These are phyloP conservation scores for Kluyveromyces marxianus DNA, from an alignment of 1,139 yeast species.

Conservation along the genomic window DNA sequence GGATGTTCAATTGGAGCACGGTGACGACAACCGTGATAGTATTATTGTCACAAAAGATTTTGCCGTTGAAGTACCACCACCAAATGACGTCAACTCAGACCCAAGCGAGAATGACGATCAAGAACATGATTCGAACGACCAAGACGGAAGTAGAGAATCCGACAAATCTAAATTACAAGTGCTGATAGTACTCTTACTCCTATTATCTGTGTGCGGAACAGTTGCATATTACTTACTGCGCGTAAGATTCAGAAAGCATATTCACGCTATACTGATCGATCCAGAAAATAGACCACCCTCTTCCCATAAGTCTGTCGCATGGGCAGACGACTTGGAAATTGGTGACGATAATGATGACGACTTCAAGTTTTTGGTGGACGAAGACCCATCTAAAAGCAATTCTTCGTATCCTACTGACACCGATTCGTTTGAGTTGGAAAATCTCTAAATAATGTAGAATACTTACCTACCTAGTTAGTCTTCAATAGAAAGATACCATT, in stretches of 20 bases:
- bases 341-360: constrained; percentile 26
- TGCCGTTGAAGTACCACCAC: constrained; percentile 1
- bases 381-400: constrained; percentile 11
- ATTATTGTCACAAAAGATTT: constrained; percentile 2
- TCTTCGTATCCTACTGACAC: constrained; percentile 17
- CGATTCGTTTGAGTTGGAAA: constrained; percentile 19
- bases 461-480: too few relatives aligned
- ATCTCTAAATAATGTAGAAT: constrained; percentile 7
- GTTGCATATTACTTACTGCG: constrained; percentile 8
- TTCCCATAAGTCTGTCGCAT: constrained; percentile 28
- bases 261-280: constrained; percentile 26
- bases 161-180: not conserved
- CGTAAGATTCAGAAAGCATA: constrained; percentile 13
- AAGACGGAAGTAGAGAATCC: constrained; percentile 2
- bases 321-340: constrained; percentile 30
- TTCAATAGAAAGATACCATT: too few relatives aligned
- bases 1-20: constrained; percentile 14
- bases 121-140: constrained; percentile 11
- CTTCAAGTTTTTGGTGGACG: constrained; percentile 27
- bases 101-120: constrained; percentile 7
- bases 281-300: constrained; percentile 15
- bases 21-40: not conserved
- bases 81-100: constrained; percentile 10
- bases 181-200: constrained; percentile 4
- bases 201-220: constrained; percentile 4